Percentiles rank a stretch among this genome's conserved stretches.
Evolutionary conservation across 352 stramenopile genomes (phyloP).

Genomic region (Blastocystis sp.): DNA sequence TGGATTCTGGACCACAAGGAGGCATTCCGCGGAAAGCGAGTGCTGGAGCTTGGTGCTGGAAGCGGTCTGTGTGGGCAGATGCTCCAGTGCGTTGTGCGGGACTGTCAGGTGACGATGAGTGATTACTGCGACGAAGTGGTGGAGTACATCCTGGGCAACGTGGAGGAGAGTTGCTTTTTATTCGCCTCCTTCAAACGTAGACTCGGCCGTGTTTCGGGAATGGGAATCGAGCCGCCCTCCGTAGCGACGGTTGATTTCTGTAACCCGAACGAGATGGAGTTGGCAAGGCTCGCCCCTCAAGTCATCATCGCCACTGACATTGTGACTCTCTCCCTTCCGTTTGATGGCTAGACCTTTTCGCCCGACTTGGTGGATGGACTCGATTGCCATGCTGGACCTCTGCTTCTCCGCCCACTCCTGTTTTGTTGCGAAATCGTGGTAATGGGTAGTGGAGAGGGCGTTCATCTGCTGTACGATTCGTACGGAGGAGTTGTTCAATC

Average conservation of each 20-base stretch:
- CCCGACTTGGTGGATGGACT: constrained; percentile 59
- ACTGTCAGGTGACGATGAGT: constrained; percentile 44
- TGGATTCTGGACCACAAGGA: constrained; percentile 33
- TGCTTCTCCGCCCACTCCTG: neutral
- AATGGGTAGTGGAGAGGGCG: constrained; percentile 2
- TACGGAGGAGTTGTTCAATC: constrained; percentile 46
- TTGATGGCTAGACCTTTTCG: constrained; percentile 43
- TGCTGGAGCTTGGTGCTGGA: constrained; percentile 51
- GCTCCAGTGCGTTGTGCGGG: constrained; percentile 48
- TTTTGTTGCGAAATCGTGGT: neutral
- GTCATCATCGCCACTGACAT: constrained; percentile 48
- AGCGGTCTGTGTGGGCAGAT: constrained; percentile 59
- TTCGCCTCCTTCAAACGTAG: neutral
- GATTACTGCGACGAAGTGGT: constrained; percentile 58
- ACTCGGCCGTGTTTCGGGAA: constrained; percentile 1
- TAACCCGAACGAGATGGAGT: constrained; percentile 9
- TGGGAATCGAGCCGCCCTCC: neutral
- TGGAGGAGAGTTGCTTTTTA: constrained; percentile 15
- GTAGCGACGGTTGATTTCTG: constrained; percentile 42
- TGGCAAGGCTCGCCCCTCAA: neutral
- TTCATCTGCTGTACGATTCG: constrained; percentile 50
- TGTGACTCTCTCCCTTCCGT: neutral
- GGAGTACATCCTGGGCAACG: constrained; percentile 58
- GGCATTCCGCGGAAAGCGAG: neutral
- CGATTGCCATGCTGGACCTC: neutral